These are phyloP conservation scores for Teratosphaeria zuluensis DNA, from an alignment of 2,329 filamentous ascomycete species.

Conservation along the genomic window DNA sequence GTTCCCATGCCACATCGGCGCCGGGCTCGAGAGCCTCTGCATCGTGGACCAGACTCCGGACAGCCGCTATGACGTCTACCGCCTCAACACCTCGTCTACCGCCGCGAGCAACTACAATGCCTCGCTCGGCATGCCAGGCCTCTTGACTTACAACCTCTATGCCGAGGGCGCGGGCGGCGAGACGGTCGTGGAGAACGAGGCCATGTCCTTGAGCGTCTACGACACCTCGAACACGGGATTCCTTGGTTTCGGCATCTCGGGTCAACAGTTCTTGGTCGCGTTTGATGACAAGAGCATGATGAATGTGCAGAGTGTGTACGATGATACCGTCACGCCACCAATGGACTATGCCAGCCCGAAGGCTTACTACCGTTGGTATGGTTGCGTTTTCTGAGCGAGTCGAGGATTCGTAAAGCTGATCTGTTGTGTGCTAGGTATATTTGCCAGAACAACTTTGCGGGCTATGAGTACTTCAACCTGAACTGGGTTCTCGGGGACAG, in stretches of 20 bases:
- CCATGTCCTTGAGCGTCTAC: neutral
- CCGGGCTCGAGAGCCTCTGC: neutral
- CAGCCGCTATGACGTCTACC: neutral
- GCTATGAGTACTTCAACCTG: neutral
- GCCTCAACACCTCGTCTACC: neutral
- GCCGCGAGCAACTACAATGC: neutral
- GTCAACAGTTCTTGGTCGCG: neutral
- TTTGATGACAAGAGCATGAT: neutral
- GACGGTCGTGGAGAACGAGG: neutral
- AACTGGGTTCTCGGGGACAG: neutral
- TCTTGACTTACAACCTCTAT: too few species aligned
- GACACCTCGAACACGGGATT: neutral
- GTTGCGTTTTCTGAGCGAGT: neutral
- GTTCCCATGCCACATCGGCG: neutral
- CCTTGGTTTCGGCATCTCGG: neutral
- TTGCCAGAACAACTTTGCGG: neutral
- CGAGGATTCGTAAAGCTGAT: neutral
- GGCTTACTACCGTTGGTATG: neutral
- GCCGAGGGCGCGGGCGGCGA: too few species aligned
- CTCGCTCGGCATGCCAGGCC: neutral
- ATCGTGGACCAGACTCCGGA: too few species aligned
- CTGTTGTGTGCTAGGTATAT: neutral
- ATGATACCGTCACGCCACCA: neutral
- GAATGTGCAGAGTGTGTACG: neutral
- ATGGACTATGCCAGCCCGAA: neutral